Conservation (phyloP, 495 filamentous ascomycete species). For the Tuber indicum region DNA sequence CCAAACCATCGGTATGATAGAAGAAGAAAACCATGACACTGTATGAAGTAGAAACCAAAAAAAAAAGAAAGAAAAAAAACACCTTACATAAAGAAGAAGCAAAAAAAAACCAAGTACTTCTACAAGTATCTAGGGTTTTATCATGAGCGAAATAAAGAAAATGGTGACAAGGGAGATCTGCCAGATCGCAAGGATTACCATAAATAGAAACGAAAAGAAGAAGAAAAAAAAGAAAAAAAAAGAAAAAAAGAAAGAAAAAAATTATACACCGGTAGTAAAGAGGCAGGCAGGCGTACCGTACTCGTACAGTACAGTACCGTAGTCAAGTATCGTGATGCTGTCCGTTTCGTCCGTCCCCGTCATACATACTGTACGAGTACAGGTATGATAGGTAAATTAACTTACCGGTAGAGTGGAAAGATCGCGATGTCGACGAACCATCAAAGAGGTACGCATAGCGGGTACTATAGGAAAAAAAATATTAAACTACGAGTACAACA, state of each 20-base stretch:
- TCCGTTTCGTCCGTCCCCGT: neutral
- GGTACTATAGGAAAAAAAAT: too few relatives aligned
- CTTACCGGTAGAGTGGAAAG: too few relatives aligned
- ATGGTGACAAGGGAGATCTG: neutral
- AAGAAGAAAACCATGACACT: too few relatives aligned
- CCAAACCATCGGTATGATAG: neutral
- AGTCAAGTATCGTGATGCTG: neutral
- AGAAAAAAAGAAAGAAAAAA: neutral
- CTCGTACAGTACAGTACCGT: neutral
- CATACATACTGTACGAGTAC: neutral
- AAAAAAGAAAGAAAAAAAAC: slow-evolving; percentile 9
- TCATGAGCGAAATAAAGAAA: neutral
- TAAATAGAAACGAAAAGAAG: neutral
- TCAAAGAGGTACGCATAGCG: too few relatives aligned
- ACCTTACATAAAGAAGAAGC: neutral
- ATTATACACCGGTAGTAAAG: too few relatives aligned
- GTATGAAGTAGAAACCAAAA: neutral
- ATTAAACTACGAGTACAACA: too few relatives aligned
- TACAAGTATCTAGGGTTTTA: neutral
- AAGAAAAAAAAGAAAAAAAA: neutral
- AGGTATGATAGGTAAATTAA: too few relatives aligned
- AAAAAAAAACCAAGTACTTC: neutral
- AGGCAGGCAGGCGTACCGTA: too few relatives aligned
- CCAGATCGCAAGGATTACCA: neutral
- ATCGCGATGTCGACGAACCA: too few relatives aligned